These are phyloP conservation scores for Diplocarpon rosae DNA, from an alignment of 2,329 filamentous ascomycete genomes.

Conservation along the genomic window DNA sequence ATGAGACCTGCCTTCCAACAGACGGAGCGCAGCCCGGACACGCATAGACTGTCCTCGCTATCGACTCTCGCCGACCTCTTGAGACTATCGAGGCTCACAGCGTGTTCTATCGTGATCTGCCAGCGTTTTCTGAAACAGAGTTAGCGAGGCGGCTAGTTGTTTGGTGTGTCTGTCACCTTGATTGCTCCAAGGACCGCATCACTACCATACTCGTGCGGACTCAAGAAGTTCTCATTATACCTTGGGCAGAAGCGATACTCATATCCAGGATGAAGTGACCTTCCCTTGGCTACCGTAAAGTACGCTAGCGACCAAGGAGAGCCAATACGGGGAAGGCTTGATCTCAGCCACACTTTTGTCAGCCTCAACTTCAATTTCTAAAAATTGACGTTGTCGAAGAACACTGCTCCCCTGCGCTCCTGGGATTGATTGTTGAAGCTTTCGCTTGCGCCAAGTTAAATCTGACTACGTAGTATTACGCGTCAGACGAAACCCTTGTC, in stretches of 20 bases:
- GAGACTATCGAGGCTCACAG: conserved; percentile 47
- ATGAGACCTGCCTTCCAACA: conserved; percentile 68
- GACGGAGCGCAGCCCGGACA: conserved; percentile 67
- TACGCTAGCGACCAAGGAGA: too few species aligned
- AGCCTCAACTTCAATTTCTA: too few species aligned
- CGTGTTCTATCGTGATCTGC: conserved; percentile 49
- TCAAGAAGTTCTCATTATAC: background rate
- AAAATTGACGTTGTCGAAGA: too few species aligned
- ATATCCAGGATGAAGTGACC: too few species aligned
- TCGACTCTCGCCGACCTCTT: conserved; percentile 53
- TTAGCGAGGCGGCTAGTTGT: conserved; percentile 14
- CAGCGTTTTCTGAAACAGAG: conserved; percentile 49
- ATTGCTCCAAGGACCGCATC: conserved; percentile 45
- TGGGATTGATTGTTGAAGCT: too few species aligned
- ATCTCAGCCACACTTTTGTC: too few species aligned
- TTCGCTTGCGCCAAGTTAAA: too few species aligned
- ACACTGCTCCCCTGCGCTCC: too few species aligned
- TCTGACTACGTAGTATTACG: too few species aligned
- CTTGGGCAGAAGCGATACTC: conserved; percentile 1
- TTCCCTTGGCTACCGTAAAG: too few species aligned
- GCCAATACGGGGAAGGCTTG: too few species aligned
- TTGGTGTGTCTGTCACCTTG: conserved; percentile 32
- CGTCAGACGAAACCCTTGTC: too few species aligned
- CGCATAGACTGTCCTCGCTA: conserved; percentile 49
- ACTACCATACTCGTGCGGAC: conserved; percentile 14